Base-by-base conservation (phyloP, 2,329 filamentous ascomycete genomes). In the Orbilia javanica region DNA sequence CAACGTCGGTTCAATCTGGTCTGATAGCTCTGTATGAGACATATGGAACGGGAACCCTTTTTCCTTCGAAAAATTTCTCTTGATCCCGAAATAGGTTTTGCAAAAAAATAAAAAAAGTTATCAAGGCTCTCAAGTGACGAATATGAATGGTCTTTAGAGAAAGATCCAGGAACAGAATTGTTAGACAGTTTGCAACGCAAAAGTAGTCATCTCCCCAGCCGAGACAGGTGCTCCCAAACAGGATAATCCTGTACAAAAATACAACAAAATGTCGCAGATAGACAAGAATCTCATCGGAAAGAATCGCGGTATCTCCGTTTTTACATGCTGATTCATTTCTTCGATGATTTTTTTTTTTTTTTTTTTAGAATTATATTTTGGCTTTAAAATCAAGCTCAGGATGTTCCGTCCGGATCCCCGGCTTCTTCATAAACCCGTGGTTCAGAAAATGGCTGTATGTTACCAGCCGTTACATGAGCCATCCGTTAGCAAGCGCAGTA, bases 1-100 rank as follows among this genome's bases (percentile, higher is more conserved):
- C 62, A 66, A 66, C 34, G 39, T 53, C 34, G 36, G n/a, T 42
- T 25, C 48, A 39, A 10, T 20, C n/a, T 42, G 15, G 34, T 39
- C 7, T 3, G 34, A 31, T 31, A 31, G 29, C 29, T 31, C 29
- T 15, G 25, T 27, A 18, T 57, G 10, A 34, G 20, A 36, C 29
- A 36, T 20, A 36, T 25, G 27, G 13, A 11, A 4, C 4, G 31
- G 25, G 53, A 60, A 15, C 29, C 18, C 31, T 31, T n/a, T 20
- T 53, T 31, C 44, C 25, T 36, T 36, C 34, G 34, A 36, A 36
- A 1, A 36, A 1, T 22, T 18, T 50, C 7, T 11, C 22, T 27
- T 50, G 27, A 18, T 18, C 8, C n/a, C n/a, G n/a, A 3, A 44
- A n/a, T n/a, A 18, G 39, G 4, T 15, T 44, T n/a, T n/a, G n/a